These are phyloP conservation scores for Tulasnella sp. DNA, from an alignment of 768 basidiomycete species.

Conservation along the genomic window DNA sequence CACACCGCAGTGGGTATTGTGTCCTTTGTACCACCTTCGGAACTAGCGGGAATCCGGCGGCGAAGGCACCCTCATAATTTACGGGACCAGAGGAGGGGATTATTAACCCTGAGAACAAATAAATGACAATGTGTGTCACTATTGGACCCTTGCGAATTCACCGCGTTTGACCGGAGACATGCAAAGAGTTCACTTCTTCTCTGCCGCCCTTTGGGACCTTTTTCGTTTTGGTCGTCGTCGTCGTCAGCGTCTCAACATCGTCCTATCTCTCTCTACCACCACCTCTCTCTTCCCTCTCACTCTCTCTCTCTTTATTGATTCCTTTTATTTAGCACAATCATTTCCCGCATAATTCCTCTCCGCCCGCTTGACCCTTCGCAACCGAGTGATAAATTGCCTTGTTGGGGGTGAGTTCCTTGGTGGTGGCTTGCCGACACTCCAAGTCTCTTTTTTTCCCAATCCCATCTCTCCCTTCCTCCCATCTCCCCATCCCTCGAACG, in stretches of 20 bases:
- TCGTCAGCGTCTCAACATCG: not conserved
- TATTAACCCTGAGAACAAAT: not conserved
- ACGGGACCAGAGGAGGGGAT: not conserved
- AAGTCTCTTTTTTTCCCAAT: not conserved
- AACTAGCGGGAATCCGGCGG: not conserved
- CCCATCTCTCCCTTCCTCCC: not conserved
- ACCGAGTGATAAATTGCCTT: slow-evolving; percentile 2
- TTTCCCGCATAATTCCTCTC: not conserved
- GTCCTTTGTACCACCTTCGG: not conserved
- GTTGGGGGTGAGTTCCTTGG: not conserved
- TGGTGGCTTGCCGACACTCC: not conserved
- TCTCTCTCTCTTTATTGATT: not conserved
- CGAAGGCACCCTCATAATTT: not conserved
- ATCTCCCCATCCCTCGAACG: not conserved
- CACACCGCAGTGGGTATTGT: not conserved
- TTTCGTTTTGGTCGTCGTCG: not conserved
- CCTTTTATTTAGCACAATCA: not conserved
- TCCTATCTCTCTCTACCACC: not conserved
- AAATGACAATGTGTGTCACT: not conserved
- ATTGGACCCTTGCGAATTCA: not conserved
- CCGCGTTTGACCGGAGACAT: not conserved
- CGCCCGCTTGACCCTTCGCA: not conserved
- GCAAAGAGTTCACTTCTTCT: not conserved
- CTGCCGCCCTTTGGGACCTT: not conserved
- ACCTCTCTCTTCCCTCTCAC: not conserved